Percentiles rank a stretch among this genome's conserved stretches.
Evolutionary conservation across 352 stramenopile genomes (phyloP).

Genomic region (Phytophthora brassicae): DNA sequence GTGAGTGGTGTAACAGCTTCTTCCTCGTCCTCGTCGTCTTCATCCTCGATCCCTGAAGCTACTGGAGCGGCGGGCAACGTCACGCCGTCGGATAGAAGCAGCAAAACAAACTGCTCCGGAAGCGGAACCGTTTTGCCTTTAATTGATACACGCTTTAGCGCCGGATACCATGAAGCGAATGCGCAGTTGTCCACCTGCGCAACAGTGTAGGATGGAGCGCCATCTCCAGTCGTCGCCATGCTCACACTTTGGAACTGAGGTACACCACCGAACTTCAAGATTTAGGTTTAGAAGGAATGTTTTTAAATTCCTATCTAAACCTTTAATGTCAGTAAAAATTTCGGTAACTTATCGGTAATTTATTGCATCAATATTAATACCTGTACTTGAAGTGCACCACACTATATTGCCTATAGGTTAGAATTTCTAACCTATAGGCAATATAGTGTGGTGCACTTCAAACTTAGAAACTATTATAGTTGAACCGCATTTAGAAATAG

Average conservation of each 20-base stretch:
- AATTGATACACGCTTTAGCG: constrained; percentile 60
- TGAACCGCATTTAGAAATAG: no score
- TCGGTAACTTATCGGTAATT: no score
- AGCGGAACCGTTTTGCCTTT: constrained; percentile 62
- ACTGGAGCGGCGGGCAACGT: constrained; percentile 40
- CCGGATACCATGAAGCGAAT: constrained; percentile 71
- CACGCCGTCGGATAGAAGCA: constrained; percentile 73
- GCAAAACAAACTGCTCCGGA: constrained; percentile 49
- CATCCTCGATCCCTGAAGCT: constrained; percentile 23
- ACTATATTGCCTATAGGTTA: no score
- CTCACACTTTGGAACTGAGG: neutral
- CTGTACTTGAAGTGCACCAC: no score
- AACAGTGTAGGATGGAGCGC: constrained; percentile 52
- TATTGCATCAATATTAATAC: no score
- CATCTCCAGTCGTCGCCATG: constrained; percentile 1
- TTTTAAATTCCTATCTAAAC: no score
- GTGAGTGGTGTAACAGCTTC: constrained; percentile 23
- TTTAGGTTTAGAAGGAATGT: no score
- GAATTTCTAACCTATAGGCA: no score
- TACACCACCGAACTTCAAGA: neutral
- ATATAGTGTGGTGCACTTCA: no score
- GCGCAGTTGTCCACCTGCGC: constrained; percentile 82
- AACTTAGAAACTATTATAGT: no score
- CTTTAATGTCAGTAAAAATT: no score
- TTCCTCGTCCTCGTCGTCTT: constrained; percentile 26